Percentiles rank a stretch among this genome's conserved stretches.
These are phyloP conservation scores for Cubamyces lactineus DNA, from an alignment of 768 basidiomycete species.

Conservation along the genomic window DNA sequence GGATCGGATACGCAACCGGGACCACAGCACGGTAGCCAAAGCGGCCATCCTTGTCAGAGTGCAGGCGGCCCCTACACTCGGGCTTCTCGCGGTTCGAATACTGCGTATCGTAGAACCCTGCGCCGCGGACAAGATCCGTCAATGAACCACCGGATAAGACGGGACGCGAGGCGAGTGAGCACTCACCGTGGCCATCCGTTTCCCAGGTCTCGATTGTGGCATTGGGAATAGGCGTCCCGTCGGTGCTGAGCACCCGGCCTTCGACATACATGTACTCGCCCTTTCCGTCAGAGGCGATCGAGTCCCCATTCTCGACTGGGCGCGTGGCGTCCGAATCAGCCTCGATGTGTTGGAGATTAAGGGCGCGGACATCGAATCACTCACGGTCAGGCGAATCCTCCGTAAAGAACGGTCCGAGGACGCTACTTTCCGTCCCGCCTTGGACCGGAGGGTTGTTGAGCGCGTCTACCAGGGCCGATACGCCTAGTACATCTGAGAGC, in stretches of 20 bases:
- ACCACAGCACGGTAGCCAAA: slow-evolving; percentile 77
- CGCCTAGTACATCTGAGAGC: slow-evolving; percentile 80
- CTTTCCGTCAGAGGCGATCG: slow-evolving; percentile 87
- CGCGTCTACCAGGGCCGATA: slow-evolving; percentile 75
- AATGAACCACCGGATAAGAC: slow-evolving; percentile 10
- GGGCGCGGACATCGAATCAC: slow-evolving; percentile 26
- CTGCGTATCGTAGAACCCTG: slow-evolving; percentile 48
- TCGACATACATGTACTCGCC: slow-evolving; percentile 84
- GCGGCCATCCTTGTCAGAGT: slow-evolving; percentile 59
- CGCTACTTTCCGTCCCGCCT: slow-evolving; percentile 71
- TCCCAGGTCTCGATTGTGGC: slow-evolving; percentile 86
- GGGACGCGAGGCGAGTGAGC: slow-evolving; percentile 7
- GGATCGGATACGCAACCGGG: slow-evolving; percentile 73
- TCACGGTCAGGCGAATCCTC: slow-evolving; percentile 74
- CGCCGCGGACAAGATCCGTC: slow-evolving; percentile 13
- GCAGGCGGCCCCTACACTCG: slow-evolving; percentile 75
- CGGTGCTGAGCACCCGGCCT: slow-evolving; percentile 61
- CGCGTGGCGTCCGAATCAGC: slow-evolving; percentile 10
- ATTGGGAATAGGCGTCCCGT: slow-evolving; percentile 64
- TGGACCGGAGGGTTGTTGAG: slow-evolving; percentile 69
- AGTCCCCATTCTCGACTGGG: slow-evolving; percentile 66
- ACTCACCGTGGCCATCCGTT: slow-evolving; percentile 63
- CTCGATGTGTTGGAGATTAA: slow-evolving; percentile 9
- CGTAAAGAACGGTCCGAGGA: slow-evolving; percentile 84
- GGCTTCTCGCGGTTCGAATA: slow-evolving; percentile 58